Base-by-base conservation (phyloP, 805 yeast species). In the Isabelozyma rhagii region DNA sequence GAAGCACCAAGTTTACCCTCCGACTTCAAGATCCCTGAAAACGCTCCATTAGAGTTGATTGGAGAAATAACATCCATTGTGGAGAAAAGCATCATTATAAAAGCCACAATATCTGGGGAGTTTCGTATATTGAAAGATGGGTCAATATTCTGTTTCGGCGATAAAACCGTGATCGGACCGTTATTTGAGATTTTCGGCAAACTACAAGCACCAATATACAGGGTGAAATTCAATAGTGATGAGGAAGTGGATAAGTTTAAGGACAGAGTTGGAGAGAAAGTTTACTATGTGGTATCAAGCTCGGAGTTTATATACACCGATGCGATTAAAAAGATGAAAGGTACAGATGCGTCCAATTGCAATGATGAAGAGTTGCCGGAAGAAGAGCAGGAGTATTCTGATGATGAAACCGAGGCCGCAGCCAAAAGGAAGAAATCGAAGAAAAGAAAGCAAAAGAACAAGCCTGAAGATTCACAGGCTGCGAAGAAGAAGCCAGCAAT, bases 301-400 rank as follows among this genome's bases (percentile, higher is more conserved):
- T 86, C 97, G 0, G 79, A 86, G 48, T 93, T 91, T 68, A 74
- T 87, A 8, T 82, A 84, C 54, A 93, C 98, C 0, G 87, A 86
- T 46, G 70, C 81, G 21, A 77, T 92, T 48, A 88, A 83, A 57
- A 71, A 77, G 18, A 51, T 84, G 15, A 92, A 86, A 60, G 99
- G 98, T 21, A 85, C 91, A 1, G 99, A 94, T 71, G 99, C 99
- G 0, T 87, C 96, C 60, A 94, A 94, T 59, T 85, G 89, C 65
- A 87, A 89, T 63, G 99, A 94, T 66, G 98, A 94, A 69, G 99
- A 94, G 61, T 68, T 93, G 29, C 90, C 97, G 0, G 91, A 84
- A 57, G 96, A 88, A 29, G 98, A 94, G 64, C 96, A 89, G 64
- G 98, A 93, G 63, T 93, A 85, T 57, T 89, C 97, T 1, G 98